phyloP scores from a whole-genome alignment of 768 basidiomycete species.

The Candolleomyces aberdarensis region DNA sequence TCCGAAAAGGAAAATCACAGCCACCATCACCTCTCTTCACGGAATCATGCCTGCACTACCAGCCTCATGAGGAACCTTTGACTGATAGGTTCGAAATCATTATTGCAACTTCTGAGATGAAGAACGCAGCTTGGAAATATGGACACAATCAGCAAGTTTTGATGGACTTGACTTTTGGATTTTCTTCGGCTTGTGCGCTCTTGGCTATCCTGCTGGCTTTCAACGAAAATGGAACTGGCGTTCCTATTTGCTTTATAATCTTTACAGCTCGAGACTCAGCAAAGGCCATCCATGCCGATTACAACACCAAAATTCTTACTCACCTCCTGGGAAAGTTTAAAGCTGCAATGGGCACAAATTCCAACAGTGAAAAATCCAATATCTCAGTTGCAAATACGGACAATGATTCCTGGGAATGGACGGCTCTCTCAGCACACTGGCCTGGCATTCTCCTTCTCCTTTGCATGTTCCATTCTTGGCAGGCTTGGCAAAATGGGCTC shows the following conservation, averaged over 20 bases:
- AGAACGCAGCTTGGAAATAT: slow-evolving; percentile 18
- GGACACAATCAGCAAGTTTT: slow-evolving; percentile 20
- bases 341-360: slow-evolving; percentile 13
- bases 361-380: slow-evolving; percentile 15
- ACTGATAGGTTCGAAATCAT: slow-evolving; percentile 18
- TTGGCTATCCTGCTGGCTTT: slow-evolving; percentile 31
- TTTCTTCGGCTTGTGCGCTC: slow-evolving; percentile 18
- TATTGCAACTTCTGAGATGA: slow-evolving; percentile 16
- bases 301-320: slow-evolving; percentile 17
- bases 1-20: slow-evolving; percentile 12
- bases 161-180: slow-evolving; percentile 24
- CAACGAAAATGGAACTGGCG: slow-evolving; percentile 22
- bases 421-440: slow-evolving; percentile 17
- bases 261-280: slow-evolving; percentile 17
- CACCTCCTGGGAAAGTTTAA: slow-evolving; percentile 17
- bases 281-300: slow-evolving; percentile 22
- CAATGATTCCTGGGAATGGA: slow-evolving; percentile 24
- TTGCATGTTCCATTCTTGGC: slow-evolving; percentile 33
- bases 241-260: slow-evolving; percentile 27
- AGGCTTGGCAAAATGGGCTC: slow-evolving; percentile 29
- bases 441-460: slow-evolving; percentile 23
- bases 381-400: slow-evolving; percentile 23
- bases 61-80: slow-evolving; percentile 10
- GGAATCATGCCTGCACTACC: slow-evolving; percentile 20
- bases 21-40: slow-evolving; percentile 16